Conservation (phyloP, 2,329 filamentous ascomycete species). For the Teratosphaeria gauchensis region DNA sequence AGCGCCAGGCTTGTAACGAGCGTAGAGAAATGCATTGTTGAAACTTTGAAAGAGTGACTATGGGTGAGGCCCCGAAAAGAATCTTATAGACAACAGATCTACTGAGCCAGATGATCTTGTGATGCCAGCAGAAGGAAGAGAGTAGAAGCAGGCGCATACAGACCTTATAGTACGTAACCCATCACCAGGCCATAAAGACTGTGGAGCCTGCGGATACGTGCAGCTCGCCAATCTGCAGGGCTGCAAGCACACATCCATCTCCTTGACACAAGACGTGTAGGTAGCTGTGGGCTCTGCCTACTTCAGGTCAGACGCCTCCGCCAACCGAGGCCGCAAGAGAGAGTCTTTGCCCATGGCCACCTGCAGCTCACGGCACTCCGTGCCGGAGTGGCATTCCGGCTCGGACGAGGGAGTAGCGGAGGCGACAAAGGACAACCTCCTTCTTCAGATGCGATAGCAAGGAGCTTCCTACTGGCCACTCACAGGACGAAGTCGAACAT, state of each 20-base stretch:
- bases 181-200: neutral
- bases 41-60: constrained; percentile 7
- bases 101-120: neutral
- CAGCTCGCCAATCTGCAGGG: constrained; percentile 1
- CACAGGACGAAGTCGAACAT: neutral
- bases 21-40: constrained; percentile 5
- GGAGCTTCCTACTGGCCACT: neutral
- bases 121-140: neutral
- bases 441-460: neutral
- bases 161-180: neutral
- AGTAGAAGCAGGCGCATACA: neutral
- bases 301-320: constrained; percentile 1
- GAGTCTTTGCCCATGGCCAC: neutral
- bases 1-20: constrained; percentile 5
- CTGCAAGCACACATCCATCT: neutral
- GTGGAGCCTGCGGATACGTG: neutral
- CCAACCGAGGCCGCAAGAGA: constrained; percentile 1
- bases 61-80: neutral
- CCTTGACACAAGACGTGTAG: neutral
- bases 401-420: neutral
- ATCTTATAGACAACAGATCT: neutral
- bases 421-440: neutral
- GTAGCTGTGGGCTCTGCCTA: neutral
- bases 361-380: neutral
- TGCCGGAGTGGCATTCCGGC: neutral